Conservation (phyloP, 768 basidiomycete species). For the Baorangia bicolor region DNA sequence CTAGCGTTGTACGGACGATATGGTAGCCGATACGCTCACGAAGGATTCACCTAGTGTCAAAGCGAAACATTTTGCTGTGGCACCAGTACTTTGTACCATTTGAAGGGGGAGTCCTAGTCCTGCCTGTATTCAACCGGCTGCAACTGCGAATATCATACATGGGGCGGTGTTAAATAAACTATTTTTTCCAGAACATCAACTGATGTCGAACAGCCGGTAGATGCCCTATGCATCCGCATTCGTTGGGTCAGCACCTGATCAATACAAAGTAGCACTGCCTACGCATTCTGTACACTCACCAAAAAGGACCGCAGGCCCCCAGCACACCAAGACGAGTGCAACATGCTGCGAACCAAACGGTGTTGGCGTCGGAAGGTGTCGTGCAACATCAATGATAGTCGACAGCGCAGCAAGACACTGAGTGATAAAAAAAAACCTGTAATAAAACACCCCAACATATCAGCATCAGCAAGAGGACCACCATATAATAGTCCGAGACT, state of each 20-base stretch:
- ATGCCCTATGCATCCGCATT: constrained; percentile 30
- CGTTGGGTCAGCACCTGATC: background rate
- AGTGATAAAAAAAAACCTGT: constrained; percentile 43
- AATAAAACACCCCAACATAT: background rate
- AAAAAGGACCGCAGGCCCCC: constrained; percentile 59
- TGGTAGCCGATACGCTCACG: no score
- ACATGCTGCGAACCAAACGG: constrained; percentile 68
- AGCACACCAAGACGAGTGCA: constrained; percentile 55
- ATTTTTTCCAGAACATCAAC: constrained; percentile 35
- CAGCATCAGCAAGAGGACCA: background rate
- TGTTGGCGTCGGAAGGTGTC: constrained; percentile 38
- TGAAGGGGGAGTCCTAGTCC: no score
- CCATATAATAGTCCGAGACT: background rate
- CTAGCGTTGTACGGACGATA: no score
- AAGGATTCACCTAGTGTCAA: no score
- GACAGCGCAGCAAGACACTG: constrained; percentile 51
- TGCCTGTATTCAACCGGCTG: background rate
- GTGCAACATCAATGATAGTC: constrained; percentile 50
- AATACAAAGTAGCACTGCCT: background rate
- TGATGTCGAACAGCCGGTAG: constrained; percentile 39
- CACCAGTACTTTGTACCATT: no score
- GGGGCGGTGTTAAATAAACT: background rate
- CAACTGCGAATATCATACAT: background rate
- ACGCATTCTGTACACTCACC: constrained; percentile 33
- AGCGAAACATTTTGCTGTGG: no score